Base-by-base conservation (phyloP, 2,329 filamentous ascomycete genomes). In the Penicillium sclerotiorum region DNA sequence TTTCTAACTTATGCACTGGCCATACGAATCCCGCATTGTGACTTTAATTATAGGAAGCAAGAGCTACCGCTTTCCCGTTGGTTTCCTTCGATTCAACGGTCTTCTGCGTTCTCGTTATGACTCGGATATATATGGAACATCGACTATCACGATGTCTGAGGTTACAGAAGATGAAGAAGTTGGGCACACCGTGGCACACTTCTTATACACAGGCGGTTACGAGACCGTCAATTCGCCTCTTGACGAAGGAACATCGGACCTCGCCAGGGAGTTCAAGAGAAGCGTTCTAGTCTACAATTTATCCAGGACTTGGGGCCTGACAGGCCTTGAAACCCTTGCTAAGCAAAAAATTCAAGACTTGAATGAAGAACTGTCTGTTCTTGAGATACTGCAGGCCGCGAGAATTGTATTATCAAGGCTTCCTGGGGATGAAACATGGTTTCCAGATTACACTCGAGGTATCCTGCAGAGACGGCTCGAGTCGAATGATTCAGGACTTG, bases 1-100 rank as follows among this genome's bases (percentile, higher is more conserved):
- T 51, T 38, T 51, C 49, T 51, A 5, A 51, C 49, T 20, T 47
- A 22, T 35, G 39, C 8, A 27, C 39, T 51, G 44, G 49, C 32
- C 23, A 32, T 51, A 51, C 32, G 49, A 51, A 35, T 51, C 11
- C 15, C 43, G 23, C 47, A 3, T 47, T 22, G 44, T 47, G 21
- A 47, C 49, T 15, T 12, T 51, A 32, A 28, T 51, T 40, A 51
- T 51, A 51, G 49, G 49, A n/a, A 47, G 38, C 39, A 51, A 51
- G 33, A 25, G 13, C 39, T 51, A 51, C 44, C 32, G 38, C 49
- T 43, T 51, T 47, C 49, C 49, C 38, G 38, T 44, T 39, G n/a
- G 47, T 17, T 51, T 51, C 38, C 49, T 47, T 36, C 49, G 7
- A 32, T 39, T 47, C 22, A 18, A 47, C 44, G 38, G 1, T 47